A percentile compares a stretch with the other conserved stretches of the same genome.
Conservation (phyloP, 495 filamentous ascomycete species). For the Penicillium mononematosum region DNA sequence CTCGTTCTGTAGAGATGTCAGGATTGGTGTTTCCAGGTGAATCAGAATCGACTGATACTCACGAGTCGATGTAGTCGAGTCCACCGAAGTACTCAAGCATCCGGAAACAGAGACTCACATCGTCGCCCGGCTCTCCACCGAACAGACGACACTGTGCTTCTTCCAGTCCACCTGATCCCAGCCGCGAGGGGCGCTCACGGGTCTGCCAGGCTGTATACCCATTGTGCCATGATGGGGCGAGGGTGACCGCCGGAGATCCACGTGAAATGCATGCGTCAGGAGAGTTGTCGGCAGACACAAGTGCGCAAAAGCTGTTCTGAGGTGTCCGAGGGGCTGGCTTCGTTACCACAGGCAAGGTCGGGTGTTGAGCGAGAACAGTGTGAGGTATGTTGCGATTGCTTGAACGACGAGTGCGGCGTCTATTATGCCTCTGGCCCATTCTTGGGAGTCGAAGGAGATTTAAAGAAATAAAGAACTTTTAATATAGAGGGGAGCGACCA, state of each 20-base stretch:
- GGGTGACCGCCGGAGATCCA: slow-evolving; percentile 24
- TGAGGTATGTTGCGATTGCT: slow-evolving; percentile 27
- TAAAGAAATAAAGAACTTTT: slow-evolving; percentile 20
- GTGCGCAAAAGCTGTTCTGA: slow-evolving; percentile 9
- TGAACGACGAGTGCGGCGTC: slow-evolving; percentile 48
- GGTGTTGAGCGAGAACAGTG: slow-evolving; percentile 1
- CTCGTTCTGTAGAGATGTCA: slow-evolving; percentile 22
- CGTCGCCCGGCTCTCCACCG: slow-evolving; percentile 49
- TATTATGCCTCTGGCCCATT: slow-evolving; percentile 52
- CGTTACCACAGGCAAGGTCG: slow-evolving; percentile 12
- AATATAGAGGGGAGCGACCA: slow-evolving; percentile 41
- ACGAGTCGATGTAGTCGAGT: slow-evolving; percentile 50
- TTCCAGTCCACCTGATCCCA: slow-evolving; percentile 31
- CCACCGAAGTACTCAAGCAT: slow-evolving; percentile 52
- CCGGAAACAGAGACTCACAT: slow-evolving; percentile 44
- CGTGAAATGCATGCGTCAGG: slow-evolving; percentile 22
- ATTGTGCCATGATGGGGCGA: slow-evolving; percentile 46
- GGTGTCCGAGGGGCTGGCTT: slow-evolving; percentile 19
- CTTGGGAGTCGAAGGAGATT: slow-evolving; percentile 13
- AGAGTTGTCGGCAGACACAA: slow-evolving; percentile 11
- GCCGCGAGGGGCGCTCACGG: slow-evolving; percentile 28
- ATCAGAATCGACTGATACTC: slow-evolving; percentile 22
- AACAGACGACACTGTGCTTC: slow-evolving; percentile 45
- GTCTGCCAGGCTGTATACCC: slow-evolving; percentile 41
- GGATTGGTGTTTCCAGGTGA: not conserved